Conservation (phyloP, 164 flowering plant genomes). For the Chimonanthus salicifolius region DNA sequence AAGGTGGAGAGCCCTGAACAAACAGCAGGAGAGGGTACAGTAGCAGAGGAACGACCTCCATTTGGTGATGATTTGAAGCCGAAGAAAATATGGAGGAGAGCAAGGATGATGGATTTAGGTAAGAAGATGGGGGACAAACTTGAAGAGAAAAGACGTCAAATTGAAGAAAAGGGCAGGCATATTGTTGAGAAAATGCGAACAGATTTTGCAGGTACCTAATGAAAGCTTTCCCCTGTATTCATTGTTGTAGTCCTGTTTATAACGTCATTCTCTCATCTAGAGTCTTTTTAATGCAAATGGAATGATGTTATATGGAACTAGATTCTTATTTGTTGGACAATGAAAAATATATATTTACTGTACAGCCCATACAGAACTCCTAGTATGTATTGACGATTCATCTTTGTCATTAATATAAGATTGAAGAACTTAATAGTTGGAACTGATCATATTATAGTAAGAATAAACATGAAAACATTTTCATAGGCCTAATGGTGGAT, state of each 20-base stretch:
- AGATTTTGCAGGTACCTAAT: conserved; percentile 2
- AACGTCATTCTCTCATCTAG: not conserved
- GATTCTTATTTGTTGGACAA: not conserved
- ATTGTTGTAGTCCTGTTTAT: not conserved
- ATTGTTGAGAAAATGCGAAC: conserved; percentile 87
- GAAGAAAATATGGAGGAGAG: conserved; percentile 62
- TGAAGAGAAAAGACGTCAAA: conserved; percentile 75
- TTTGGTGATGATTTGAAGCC: conserved; percentile 40
- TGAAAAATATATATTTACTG: not conserved
- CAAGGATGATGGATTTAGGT: conserved; percentile 77
- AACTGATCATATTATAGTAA: too few relatives aligned
- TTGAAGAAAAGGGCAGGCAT: conserved; percentile 70
- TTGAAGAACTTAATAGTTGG: too few relatives aligned
- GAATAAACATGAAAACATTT: too few relatives aligned
- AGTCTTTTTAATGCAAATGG: not conserved
- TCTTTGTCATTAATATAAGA: too few relatives aligned
- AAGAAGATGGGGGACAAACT: conserved; percentile 92
- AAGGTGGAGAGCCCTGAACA: conserved; percentile 19
- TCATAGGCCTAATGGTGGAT: too few relatives aligned
- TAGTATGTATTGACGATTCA: not conserved
- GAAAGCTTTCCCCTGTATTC: not conserved
- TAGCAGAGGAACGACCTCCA: conserved; percentile 20
- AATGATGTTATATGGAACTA: not conserved
- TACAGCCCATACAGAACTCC: not conserved
- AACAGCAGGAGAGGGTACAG: conserved; percentile 21